phyloP scores from a whole-genome alignment of 176 grass and related monocot genomes.

The Hordeum vulgare region MorexV3_pseudomolecules_assembly NC_058524.1:555524-556023 shows the following conservation, averaged over 20 bases:
- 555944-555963: conserved; percentile 13
- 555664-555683: conserved; percentile 38
- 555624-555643: not conserved
- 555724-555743: conserved; percentile 47
- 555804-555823: conserved; percentile 27
- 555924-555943: not conserved
- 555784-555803: conserved; percentile 72
- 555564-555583: not conserved
- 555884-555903: conserved; percentile 44
- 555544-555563: not conserved
- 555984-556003: conserved; percentile 27
- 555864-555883: not conserved
- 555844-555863: conserved; percentile 24
- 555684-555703: conserved; percentile 40
- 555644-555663: not conserved
- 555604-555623: not conserved
- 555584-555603: not conserved
- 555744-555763: conserved; percentile 42
- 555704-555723: conserved; percentile 39
- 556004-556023: conserved; percentile 37
- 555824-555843: conserved; percentile 14
- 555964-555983: not conserved
- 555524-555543: not conserved
- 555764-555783: conserved; percentile 57
- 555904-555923: conserved; percentile 45